A percentile compares a stretch with the other conserved stretches of the same genome.
phyloP scores from a whole-genome alignment of 83 land plant genomes.

The Isoetes engelmannii region DNA sequence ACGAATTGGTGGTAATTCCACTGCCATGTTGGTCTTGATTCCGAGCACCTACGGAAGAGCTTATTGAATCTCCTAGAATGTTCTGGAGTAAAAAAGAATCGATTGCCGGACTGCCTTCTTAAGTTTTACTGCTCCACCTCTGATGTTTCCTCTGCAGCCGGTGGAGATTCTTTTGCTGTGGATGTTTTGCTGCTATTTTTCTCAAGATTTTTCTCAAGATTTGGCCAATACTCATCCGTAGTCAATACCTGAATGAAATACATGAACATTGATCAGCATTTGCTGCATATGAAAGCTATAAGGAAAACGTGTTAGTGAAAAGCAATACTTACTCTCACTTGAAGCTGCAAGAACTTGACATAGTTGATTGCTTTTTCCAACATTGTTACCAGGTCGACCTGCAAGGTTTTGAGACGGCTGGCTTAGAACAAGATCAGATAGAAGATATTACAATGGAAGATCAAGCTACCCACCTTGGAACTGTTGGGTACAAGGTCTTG shows the following conservation, averaged over 20 bases:
- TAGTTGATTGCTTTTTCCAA: slow-evolving; percentile 5
- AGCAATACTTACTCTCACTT: background rate
- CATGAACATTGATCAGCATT: background rate
- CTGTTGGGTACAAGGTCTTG: background rate
- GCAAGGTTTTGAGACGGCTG: background rate
- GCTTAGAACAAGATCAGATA: background rate
- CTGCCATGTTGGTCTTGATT: too few relatives aligned
- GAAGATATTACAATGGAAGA: background rate
- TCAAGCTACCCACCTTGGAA: background rate
- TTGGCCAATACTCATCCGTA: slow-evolving; percentile 6
- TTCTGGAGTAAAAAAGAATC: too few relatives aligned
- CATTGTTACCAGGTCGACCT: slow-evolving; percentile 1
- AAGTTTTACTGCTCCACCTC: too few relatives aligned
- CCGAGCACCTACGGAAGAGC: too few relatives aligned
- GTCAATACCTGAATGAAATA: background rate
- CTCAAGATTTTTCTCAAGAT: background rate
- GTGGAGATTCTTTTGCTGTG: too few relatives aligned
- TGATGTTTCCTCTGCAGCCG: too few relatives aligned
- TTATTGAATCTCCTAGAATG: too few relatives aligned
- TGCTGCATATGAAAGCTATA: background rate
- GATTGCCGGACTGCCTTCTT: too few relatives aligned
- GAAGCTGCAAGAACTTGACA: slow-evolving; percentile 3
- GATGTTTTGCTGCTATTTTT: too few relatives aligned
- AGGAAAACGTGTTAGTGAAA: background rate
- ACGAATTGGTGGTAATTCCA: too few relatives aligned